phyloP scores from a whole-genome alignment of 2,329 filamentous ascomycete species.

The Sporothrix inflata region DNA sequence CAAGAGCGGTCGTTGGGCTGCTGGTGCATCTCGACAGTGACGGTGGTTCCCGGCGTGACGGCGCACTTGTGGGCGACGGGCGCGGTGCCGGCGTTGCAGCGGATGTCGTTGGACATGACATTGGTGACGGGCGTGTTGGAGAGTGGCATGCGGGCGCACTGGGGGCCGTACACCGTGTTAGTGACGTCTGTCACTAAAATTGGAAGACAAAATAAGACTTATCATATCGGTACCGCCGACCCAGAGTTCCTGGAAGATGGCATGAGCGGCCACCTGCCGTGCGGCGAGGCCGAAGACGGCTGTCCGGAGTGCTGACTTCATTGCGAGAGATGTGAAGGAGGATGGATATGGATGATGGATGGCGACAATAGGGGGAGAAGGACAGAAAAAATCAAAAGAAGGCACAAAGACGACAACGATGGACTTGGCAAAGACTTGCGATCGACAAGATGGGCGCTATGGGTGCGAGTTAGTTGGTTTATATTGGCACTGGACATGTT shows the following conservation, averaged over 20 bases:
- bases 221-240: conserved; percentile 48
- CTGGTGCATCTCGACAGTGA: conserved; percentile 62
- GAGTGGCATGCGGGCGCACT: conserved; percentile 53
- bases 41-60: conserved; percentile 51
- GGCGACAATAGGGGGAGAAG: neutral
- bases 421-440: neutral
- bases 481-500: neutral
- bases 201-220: conserved; percentile 32
- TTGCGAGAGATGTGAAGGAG: neutral
- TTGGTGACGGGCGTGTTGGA: conserved; percentile 57
- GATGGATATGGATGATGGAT: too few species aligned
- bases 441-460: neutral
- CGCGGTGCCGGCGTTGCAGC: conserved; percentile 49
- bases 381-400: neutral
- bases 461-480: conserved; percentile 20
- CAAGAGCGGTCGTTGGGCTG: conserved; percentile 49
- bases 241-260: conserved; percentile 58
- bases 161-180: conserved; percentile 26
- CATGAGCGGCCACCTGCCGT: conserved; percentile 49
- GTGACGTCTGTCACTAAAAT: neutral
- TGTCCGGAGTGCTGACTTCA: conserved; percentile 16
- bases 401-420: neutral
- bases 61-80: conserved; percentile 49
- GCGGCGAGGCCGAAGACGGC: conserved; percentile 38
- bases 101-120: conserved; percentile 47